Conservation (phyloP, 257 asterid genomes). For the Rhazya stricta region DNA sequence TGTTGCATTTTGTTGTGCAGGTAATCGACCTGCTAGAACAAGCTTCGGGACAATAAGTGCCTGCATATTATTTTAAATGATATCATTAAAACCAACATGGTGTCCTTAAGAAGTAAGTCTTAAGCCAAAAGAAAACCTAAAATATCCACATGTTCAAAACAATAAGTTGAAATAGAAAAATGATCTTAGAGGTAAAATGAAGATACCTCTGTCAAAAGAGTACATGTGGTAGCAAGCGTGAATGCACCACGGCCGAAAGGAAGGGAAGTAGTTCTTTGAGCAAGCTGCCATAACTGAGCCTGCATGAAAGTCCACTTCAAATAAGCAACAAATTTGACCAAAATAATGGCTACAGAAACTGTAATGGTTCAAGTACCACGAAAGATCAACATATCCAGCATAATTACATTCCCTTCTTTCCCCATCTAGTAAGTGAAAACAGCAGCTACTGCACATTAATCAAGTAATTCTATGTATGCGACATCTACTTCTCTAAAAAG, state of each 20-base stretch:
- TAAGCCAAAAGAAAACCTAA: constrained; percentile 9
- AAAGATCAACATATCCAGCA: background rate
- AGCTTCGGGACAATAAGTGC: constrained; percentile 95
- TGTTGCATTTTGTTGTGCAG: constrained; percentile 95
- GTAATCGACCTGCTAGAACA: constrained; percentile 94
- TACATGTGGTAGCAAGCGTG: constrained; percentile 86
- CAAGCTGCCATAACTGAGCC: constrained; percentile 99
- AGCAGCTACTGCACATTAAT: background rate
- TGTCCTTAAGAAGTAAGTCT: constrained; percentile 3
- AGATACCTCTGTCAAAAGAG: constrained; percentile 91
- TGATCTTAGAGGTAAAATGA: background rate
- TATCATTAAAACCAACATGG: constrained; percentile 1
- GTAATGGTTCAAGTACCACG: background rate
- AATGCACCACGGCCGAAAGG: constrained; percentile 99
- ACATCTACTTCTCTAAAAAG: background rate
- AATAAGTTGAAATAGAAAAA: background rate
- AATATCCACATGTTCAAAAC: constrained; percentile 2
- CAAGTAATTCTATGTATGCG: background rate
- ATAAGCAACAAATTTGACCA: background rate
- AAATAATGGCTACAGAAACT: background rate
- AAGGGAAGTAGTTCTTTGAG: constrained; percentile 94
- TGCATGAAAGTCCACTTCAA: constrained; percentile 22
- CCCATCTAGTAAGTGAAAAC: background rate
- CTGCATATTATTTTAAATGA: constrained; percentile 34
- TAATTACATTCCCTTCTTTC: background rate